Conservation (phyloP, 2,329 filamentous ascomycete genomes). For the Hortaea werneckii region DNA sequence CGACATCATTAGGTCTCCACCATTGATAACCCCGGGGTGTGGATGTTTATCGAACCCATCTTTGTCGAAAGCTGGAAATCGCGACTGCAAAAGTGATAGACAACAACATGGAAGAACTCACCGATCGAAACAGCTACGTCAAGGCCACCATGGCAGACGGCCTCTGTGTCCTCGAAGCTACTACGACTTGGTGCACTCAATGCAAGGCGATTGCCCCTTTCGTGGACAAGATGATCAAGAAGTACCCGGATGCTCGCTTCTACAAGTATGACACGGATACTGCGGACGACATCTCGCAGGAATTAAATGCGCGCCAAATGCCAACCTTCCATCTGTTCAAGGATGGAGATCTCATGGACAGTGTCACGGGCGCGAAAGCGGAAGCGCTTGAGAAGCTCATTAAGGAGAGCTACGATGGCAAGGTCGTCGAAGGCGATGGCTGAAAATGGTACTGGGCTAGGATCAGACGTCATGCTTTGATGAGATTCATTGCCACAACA, state of each 20-base stretch:
- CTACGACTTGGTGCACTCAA: slow-evolving; percentile 6
- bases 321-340: slow-evolving; percentile 26
- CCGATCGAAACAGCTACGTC: slow-evolving; percentile 19
- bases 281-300: slow-evolving; percentile 22
- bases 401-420: slow-evolving; percentile 19
- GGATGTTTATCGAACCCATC: too few relatives aligned
- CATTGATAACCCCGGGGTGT: too few relatives aligned
- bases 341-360: slow-evolving; percentile 21
- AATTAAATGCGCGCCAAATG: slow-evolving; percentile 22
- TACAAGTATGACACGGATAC: slow-evolving; percentile 23
- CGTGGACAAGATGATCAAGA: slow-evolving; percentile 20
- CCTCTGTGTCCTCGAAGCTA: slow-evolving; percentile 20
- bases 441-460: too few relatives aligned
- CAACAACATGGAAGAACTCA: slow-evolving; percentile 21
- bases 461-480: too few relatives aligned
- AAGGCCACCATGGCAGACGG: slow-evolving; percentile 23
- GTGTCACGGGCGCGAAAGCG: slow-evolving; percentile 21
- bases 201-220: slow-evolving; percentile 25
- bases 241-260: slow-evolving; percentile 23
- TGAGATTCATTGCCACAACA: too few relatives aligned
- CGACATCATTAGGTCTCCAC: background rate
- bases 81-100: background rate
- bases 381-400: slow-evolving; percentile 20
- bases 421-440: slow-evolving; percentile 11
- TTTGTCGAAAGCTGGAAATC: too few relatives aligned